These are phyloP conservation scores for Elaeis guineensis DNA, from an alignment of 176 grass and related monocot species.

Conservation along the genomic window DNA sequence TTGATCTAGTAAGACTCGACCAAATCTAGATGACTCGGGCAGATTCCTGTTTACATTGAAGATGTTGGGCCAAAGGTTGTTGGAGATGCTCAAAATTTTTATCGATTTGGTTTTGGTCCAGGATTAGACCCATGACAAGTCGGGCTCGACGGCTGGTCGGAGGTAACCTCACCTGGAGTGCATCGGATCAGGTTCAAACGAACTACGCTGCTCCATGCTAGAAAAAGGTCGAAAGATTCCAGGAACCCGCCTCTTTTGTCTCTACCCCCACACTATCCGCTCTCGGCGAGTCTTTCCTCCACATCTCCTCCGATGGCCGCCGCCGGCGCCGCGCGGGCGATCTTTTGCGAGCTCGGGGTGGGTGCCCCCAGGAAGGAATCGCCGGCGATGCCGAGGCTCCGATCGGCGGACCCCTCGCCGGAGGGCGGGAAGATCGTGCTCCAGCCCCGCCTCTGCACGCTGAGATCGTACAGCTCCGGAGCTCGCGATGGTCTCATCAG, in stretches of 20 bases:
- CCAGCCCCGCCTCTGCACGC: slow-evolving; percentile 81
- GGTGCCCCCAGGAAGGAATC: background rate
- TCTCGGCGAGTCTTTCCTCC: background rate
- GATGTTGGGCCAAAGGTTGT: too few species aligned
- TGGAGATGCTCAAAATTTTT: too few species aligned
- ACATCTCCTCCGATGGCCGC: background rate
- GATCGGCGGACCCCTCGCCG: slow-evolving; percentile 9
- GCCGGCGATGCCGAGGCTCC: background rate
- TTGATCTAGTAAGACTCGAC: too few species aligned
- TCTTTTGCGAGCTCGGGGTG: slow-evolving; percentile 53
- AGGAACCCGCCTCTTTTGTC: background rate
- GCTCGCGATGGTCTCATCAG: slow-evolving; percentile 33
- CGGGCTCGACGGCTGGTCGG: too few species aligned
- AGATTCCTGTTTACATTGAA: too few species aligned
- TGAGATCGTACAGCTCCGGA: slow-evolving; percentile 67
- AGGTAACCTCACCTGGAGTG: slow-evolving; percentile 28
- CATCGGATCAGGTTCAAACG: background rate
- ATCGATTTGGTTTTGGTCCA: too few species aligned
- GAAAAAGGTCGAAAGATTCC: slow-evolving; percentile 12
- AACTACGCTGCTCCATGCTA: background rate
- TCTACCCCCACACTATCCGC: background rate
- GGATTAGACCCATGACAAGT: too few species aligned
- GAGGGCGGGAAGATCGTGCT: slow-evolving; percentile 59
- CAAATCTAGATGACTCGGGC: too few species aligned
- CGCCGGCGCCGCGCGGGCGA: slow-evolving; percentile 33